These are phyloP conservation scores for Vitellaria paradoxa DNA, from an alignment of 179 eudicot species.

Conservation along the genomic window DNA sequence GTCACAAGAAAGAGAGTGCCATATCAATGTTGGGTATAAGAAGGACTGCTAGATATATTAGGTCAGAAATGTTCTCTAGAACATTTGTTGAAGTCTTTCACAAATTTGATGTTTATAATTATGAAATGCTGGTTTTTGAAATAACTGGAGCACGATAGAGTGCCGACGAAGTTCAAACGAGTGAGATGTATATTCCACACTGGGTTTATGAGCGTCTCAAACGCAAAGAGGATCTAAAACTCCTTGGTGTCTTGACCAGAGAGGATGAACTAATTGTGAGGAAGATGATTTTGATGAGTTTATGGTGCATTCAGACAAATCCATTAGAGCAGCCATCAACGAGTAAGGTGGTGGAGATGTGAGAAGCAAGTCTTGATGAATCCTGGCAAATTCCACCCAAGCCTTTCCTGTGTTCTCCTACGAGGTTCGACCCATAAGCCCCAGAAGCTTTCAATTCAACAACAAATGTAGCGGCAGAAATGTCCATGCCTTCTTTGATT, in stretches of 20 bases:
- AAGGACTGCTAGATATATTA: conserved; percentile 37
- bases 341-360: conserved; percentile 13
- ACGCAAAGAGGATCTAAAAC: conserved; percentile 4
- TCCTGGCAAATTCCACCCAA: neutral
- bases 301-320: conserved; percentile 29
- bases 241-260: neutral
- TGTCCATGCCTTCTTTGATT: too few relatives aligned
- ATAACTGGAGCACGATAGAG: conserved; percentile 26
- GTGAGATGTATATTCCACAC: conserved; percentile 30
- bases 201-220: conserved; percentile 30
- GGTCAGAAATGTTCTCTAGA: conserved; percentile 36
- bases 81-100: conserved; percentile 26
- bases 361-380: neutral
- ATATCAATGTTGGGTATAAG: conserved; percentile 29
- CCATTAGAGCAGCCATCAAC: conserved; percentile 7
- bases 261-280: conserved; percentile 18
- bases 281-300: conserved; percentile 34
- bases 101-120: conserved; percentile 37
- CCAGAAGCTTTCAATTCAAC: neutral
- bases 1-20: neutral
- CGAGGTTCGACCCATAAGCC: neutral
- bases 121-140: conserved; percentile 35
- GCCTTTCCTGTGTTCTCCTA: neutral
- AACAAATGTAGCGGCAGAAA: too few relatives aligned
- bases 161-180: neutral